Evolutionary conservation across 2,329 filamentous ascomycete species (phyloP), one percentile per base, ranked within the genome.

Genomic region (Botrytis byssoidea): DNA sequence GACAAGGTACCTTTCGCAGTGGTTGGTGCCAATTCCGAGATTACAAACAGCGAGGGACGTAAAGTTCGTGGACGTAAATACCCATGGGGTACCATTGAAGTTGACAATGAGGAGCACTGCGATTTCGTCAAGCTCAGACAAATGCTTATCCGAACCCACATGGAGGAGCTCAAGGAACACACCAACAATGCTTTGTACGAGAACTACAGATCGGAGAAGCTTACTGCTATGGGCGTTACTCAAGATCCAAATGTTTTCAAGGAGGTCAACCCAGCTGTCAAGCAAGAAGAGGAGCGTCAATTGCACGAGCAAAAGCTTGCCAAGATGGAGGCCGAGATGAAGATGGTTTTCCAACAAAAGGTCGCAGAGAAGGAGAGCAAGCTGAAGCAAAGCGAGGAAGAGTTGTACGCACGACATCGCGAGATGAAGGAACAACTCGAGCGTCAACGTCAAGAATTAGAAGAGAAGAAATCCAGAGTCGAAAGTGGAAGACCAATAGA

Each of bases 301-400:
- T 88, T 99, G 79, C 96, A 99, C 89, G 96, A 99, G 86, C 95
- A 98, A 89, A 99, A 99, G 89, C 93, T 99, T 80, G 94, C 95
- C 84, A 99, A 99, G 93, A 99, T 99, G 96, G 96, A 99, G 85
- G 91, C 94, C 82, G 96, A 99, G 85, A 99, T 99, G 96, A 99
- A 99, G 93, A 97, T 98, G 93, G 96, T 99, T 79, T 99, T 99
- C 94, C 96, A 98, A 85, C 96, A 99, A 84, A 99, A 99, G 92
- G 96, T 99, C 46, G 91, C 94, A 78, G 96, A 99, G 85, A 99
- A 99, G 88, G 96, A 99, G 86, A 97, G 94, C 90, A 99, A 99
- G 87, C 88, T 99, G 83, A 97, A 97, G 87, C 96, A 98, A 87
- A 97, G 94, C 88, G 96, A 99, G 85, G 96, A 99, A 84, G 96